Evolutionary conservation across 2,329 filamentous ascomycete genomes (phyloP).

Genomic region (Aspergillus thermomutatus): DNA sequence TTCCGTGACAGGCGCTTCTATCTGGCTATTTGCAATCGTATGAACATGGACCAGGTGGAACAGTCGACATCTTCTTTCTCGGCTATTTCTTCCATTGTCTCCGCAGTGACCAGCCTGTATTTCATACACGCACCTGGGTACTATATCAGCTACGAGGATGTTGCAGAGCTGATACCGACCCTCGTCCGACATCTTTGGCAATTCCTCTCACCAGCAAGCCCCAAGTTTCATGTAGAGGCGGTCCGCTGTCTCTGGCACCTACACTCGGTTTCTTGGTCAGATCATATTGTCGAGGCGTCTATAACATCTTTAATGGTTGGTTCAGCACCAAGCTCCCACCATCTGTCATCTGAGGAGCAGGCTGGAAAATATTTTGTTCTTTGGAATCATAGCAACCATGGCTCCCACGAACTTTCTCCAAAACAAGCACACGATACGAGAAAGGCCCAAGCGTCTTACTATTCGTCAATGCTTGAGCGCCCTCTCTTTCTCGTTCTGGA

Average conservation of each 20-base stretch:
- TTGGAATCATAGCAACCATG: conserved; percentile 43
- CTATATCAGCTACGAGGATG: conserved; percentile 45
- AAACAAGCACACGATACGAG: conserved; percentile 28
- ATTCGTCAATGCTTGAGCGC: conserved; percentile 66
- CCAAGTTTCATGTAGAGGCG: conserved; percentile 92
- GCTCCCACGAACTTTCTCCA: conserved; percentile 34
- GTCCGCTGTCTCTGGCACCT: conserved; percentile 83
- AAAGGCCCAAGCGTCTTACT: conserved; percentile 31
- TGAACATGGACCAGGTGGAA: conserved; percentile 20
- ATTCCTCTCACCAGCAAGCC: conserved; percentile 74
- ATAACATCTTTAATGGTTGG: conserved; percentile 67
- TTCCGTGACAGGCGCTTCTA: conserved; percentile 35
- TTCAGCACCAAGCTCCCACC: conserved; percentile 24
- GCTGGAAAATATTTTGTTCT: conserved; percentile 40
- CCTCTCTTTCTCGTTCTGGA: conserved; percentile 82
- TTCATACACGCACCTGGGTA: conserved; percentile 33
- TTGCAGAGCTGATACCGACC: conserved; percentile 60
- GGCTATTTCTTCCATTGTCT: conserved; percentile 42
- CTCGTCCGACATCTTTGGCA: conserved; percentile 74
- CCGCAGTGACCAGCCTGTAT: conserved; percentile 45
- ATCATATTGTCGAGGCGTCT: conserved; percentile 75
- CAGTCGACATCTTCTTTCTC: conserved; percentile 32
- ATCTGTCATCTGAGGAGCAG: conserved; percentile 32
- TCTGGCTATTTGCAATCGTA: conserved; percentile 27
- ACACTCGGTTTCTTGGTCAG: conserved; percentile 65